phyloP scores from a whole-genome alignment of 75 land plant genomes.

The Larix kaempferi region DNA sequence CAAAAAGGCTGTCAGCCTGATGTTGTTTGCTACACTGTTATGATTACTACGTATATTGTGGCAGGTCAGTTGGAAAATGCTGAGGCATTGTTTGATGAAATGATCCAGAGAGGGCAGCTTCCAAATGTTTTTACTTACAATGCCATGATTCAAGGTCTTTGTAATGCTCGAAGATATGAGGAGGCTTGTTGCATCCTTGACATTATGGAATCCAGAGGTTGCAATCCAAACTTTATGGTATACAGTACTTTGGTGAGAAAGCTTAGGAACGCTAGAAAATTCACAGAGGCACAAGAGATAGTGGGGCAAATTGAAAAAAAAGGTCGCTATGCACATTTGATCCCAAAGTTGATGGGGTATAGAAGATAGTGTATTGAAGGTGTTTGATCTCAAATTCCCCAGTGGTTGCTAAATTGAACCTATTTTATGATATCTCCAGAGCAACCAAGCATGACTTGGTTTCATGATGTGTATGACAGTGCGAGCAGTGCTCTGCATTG shows the following conservation, averaged over 20 bases:
- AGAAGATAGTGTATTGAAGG: not conserved
- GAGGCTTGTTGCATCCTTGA: slow-evolving; percentile 56
- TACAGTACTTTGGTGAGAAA: slow-evolving; percentile 65
- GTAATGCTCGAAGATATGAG: slow-evolving; percentile 50
- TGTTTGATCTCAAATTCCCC: not conserved
- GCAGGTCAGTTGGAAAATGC: slow-evolving; percentile 60
- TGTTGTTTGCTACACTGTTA: slow-evolving; percentile 69
- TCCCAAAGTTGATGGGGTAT: slow-evolving; percentile 40
- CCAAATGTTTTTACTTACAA: slow-evolving; percentile 89
- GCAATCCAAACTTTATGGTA: slow-evolving; percentile 72
- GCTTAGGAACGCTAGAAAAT: slow-evolving; percentile 58
- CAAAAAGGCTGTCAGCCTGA: slow-evolving; percentile 59
- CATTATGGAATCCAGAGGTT: slow-evolving; percentile 65
- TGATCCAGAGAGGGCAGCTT: slow-evolving; percentile 49
- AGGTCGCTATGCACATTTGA: slow-evolving; percentile 57
- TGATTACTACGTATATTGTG: slow-evolving; percentile 52
- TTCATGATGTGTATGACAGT: not conserved
- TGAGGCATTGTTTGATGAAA: slow-evolving; percentile 55
- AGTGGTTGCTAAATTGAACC: not conserved
- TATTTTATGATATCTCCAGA: not conserved
- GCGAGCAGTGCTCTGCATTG: not conserved
- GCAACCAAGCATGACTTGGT: not conserved
- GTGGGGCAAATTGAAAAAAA: slow-evolving; percentile 54
- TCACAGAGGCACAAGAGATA: slow-evolving; percentile 49
- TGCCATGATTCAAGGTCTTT: slow-evolving; percentile 73